Percentiles rank a stretch among this genome's conserved stretches.
Evolutionary conservation across 495 filamentous ascomycete genomes (phyloP).

Genomic region (Tuber umbilicatum): DNA sequence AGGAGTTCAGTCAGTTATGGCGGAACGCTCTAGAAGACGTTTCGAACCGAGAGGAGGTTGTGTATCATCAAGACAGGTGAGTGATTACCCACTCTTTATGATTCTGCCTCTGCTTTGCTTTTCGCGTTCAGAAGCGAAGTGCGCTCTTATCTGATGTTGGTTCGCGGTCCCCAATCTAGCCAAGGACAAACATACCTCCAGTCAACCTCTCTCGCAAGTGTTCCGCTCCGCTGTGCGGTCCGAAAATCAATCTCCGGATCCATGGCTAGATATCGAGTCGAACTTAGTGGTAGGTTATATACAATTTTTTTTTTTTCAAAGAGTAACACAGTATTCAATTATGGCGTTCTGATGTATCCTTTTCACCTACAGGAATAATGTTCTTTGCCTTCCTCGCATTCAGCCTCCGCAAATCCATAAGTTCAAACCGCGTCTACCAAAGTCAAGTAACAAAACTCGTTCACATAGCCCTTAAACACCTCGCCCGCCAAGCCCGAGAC

Average conservation of each 20-base stretch:
- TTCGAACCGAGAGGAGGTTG: slow-evolving; percentile 70
- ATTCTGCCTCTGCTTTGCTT: slow-evolving; percentile 2
- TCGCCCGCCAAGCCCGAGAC: slow-evolving; percentile 63
- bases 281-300: slow-evolving; percentile 49
- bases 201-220: slow-evolving; percentile 74
- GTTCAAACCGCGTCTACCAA: slow-evolving; percentile 42
- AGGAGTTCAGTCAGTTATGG: slow-evolving; percentile 92
- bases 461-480: slow-evolving; percentile 68
- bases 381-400: slow-evolving; percentile 47
- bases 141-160: slow-evolving; percentile 41
- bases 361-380: slow-evolving; percentile 55
- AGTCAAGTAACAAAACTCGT: slow-evolving; percentile 64
- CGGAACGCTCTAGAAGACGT: slow-evolving; percentile 79
- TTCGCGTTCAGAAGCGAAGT: slow-evolving; percentile 15
- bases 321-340: background rate
- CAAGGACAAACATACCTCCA: slow-evolving; percentile 48
- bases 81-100: slow-evolving; percentile 42
- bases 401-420: slow-evolving; percentile 54
- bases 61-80: slow-evolving; percentile 68
- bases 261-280: slow-evolving; percentile 90
- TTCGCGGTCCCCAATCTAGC: slow-evolving; percentile 27
- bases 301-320: background rate
- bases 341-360: background rate
- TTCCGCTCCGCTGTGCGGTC: slow-evolving; percentile 83
- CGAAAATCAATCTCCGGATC: slow-evolving; percentile 82